phyloP scores from a whole-genome alignment of 371 early-diverging fungal species.

The Apophysomyces trapeziformis region DNA sequence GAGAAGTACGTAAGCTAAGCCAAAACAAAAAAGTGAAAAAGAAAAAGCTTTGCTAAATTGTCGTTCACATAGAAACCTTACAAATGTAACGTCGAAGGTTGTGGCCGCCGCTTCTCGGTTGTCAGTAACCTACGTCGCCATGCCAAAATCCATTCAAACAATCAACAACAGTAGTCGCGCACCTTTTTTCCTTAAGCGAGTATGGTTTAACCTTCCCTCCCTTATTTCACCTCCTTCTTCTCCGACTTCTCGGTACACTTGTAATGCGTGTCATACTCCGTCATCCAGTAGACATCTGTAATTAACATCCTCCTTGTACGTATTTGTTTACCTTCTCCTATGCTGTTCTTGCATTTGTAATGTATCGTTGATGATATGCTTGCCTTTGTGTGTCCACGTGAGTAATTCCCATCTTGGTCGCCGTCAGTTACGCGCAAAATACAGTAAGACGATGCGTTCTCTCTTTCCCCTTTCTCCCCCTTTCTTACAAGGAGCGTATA shows the following conservation, averaged over 20 bases:
- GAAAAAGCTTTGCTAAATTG: not conserved
- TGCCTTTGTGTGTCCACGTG: not conserved
- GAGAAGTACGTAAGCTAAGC: slow-evolving; percentile 38
- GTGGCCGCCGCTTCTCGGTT: slow-evolving; percentile 40
- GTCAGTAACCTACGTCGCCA: slow-evolving; percentile 41
- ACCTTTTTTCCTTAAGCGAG: not conserved
- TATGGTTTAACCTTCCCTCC: not conserved
- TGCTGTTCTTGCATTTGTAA: not conserved
- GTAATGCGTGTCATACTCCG: not conserved
- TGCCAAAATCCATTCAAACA: slow-evolving; percentile 32
- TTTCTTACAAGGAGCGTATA: not conserved
- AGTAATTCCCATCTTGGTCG: not conserved
- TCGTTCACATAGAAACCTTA: slow-evolving; percentile 32
- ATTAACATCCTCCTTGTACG: slow-evolving; percentile 7
- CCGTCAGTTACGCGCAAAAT: not conserved
- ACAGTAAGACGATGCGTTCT: not conserved
- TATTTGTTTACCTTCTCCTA: not conserved
- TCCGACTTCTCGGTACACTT: slow-evolving; percentile 2
- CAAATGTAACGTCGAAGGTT: slow-evolving; percentile 33
- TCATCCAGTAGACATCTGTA: slow-evolving; percentile 4
- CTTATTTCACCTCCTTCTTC: not conserved
- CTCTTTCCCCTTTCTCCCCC: not conserved
- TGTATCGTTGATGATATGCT: not conserved
- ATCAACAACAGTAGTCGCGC: not conserved
- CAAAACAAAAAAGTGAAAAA: not conserved